Conservation (phyloP, 2,329 filamentous ascomycete genomes). For the Dichotomopilus funicola region DNA sequence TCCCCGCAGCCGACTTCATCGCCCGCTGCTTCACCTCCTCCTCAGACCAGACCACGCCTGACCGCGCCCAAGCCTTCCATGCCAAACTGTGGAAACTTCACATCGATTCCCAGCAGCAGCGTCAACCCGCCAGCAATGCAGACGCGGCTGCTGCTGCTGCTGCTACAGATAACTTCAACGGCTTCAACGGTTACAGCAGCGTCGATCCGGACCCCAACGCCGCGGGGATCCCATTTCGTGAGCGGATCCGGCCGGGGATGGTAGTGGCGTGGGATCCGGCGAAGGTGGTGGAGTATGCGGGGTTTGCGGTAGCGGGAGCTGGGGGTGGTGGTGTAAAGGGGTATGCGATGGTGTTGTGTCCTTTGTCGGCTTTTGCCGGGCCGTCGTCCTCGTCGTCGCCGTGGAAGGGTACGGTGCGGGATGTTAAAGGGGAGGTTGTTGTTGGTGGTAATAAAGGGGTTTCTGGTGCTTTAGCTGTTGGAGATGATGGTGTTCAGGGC, state of each 20-base stretch:
- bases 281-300: background rate
- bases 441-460: background rate
- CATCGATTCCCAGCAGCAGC: slow-evolving; percentile 31
- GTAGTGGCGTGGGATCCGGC: slow-evolving; percentile 30
- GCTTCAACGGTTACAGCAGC: slow-evolving; percentile 24
- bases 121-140: background rate
- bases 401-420: no score
- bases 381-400: no score
- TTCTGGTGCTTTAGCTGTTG: background rate
- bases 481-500: background rate
- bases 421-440: slow-evolving; percentile 2
- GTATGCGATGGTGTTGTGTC: slow-evolving; percentile 31
- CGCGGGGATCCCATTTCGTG: slow-evolving; percentile 29
- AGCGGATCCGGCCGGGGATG: slow-evolving; percentile 38
- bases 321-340: slow-evolving; percentile 15
- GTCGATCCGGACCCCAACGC: slow-evolving; percentile 25
- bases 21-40: slow-evolving; percentile 35
- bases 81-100: slow-evolving; percentile 39
- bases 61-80: slow-evolving; percentile 38
- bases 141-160: background rate
- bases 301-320: slow-evolving; percentile 5
- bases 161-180: background rate
- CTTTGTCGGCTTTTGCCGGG: slow-evolving; percentile 17
- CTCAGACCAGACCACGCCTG: slow-evolving; percentile 24
- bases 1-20: slow-evolving; percentile 35